A percentile compares a stretch with the other conserved stretches of the same genome.
Conservation (phyloP, 345 rosid species). For the Gossypium herbaceum region DNA sequence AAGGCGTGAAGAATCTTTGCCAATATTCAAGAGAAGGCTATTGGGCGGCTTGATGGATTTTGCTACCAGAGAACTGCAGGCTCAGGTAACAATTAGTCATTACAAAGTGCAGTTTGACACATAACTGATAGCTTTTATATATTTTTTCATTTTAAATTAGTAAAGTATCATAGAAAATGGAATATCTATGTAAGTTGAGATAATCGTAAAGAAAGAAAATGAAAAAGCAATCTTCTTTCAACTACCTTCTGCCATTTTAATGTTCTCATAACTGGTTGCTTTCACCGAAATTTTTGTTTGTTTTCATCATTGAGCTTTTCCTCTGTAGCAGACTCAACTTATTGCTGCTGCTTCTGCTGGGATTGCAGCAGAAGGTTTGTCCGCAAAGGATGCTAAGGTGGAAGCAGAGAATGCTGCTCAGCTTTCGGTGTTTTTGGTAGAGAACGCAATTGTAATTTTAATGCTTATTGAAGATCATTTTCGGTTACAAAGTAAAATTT, state of each 20-base stretch:
- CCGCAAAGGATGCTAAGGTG: slow-evolving; percentile 74
- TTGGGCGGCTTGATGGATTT: slow-evolving; percentile 87
- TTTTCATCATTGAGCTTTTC: slow-evolving; percentile 17
- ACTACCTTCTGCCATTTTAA: neutral
- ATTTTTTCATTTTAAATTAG: neutral
- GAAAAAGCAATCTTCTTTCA: neutral
- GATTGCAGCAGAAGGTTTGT: slow-evolving; percentile 76
- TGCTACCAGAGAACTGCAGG: slow-evolving; percentile 93
- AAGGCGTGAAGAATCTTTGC: slow-evolving; percentile 96
- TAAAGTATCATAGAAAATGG: neutral
- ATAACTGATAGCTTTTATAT: neutral
- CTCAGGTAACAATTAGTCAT: slow-evolving; percentile 51
- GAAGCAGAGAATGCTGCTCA: slow-evolving; percentile 97
- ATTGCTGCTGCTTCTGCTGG: slow-evolving; percentile 90
- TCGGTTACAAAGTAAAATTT: slow-evolving; percentile 88
- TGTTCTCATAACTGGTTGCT: neutral
- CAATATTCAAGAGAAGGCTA: slow-evolving; percentile 90
- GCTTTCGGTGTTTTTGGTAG: slow-evolving; percentile 94
- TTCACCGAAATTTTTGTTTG: neutral
- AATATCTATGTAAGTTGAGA: neutral
- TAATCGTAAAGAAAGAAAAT: neutral
- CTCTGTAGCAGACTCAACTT: slow-evolving; percentile 80
- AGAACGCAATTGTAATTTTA: slow-evolving; percentile 93
- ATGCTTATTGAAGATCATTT: slow-evolving; percentile 99
- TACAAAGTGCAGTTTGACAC: neutral